phyloP scores from a whole-genome alignment of 352 stramenopile species.

The Peronosclerospora sorghi region DNA sequence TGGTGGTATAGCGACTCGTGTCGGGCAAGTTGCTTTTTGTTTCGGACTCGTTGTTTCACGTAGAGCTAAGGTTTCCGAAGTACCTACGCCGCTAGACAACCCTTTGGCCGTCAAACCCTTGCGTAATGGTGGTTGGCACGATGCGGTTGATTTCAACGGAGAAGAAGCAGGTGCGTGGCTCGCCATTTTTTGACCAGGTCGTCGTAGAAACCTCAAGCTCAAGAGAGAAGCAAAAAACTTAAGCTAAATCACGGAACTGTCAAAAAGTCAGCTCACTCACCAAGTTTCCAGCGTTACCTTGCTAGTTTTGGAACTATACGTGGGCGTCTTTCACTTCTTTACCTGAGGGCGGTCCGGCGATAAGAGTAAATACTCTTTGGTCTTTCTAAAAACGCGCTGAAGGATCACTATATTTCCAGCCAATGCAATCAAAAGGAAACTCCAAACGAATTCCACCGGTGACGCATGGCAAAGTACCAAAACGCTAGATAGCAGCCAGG shows the following conservation, averaged over 20 bases:
- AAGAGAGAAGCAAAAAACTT: constrained; percentile 5
- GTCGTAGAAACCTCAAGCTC: background rate
- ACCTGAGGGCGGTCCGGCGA: too few relatives aligned
- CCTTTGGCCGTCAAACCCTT: constrained; percentile 8
- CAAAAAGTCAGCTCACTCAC: too few relatives aligned
- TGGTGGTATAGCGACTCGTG: constrained; percentile 2
- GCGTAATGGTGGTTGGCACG: constrained; percentile 3
- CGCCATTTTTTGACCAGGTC: constrained; percentile 12
- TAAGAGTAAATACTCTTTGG: too few relatives aligned
- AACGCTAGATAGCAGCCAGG: background rate
- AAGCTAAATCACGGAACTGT: too few relatives aligned
- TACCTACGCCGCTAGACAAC: constrained; percentile 1
- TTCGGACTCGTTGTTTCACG: constrained; percentile 7
- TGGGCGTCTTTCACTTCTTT: too few relatives aligned
- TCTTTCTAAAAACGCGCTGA: background rate
- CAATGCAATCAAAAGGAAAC: constrained; percentile 11
- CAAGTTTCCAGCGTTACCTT: too few relatives aligned
- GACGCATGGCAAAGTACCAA: background rate
- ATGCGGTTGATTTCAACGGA: constrained; percentile 16
- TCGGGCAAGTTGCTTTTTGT: constrained; percentile 2
- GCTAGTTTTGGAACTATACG: too few relatives aligned
- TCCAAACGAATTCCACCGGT: constrained; percentile 10
- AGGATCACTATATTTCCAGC: constrained; percentile 5
- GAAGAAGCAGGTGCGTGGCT: constrained; percentile 15
- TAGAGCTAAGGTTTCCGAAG: constrained; percentile 8